phyloP scores from a whole-genome alignment of 306 rosid species.

The Rosa rugosa region DNA sequence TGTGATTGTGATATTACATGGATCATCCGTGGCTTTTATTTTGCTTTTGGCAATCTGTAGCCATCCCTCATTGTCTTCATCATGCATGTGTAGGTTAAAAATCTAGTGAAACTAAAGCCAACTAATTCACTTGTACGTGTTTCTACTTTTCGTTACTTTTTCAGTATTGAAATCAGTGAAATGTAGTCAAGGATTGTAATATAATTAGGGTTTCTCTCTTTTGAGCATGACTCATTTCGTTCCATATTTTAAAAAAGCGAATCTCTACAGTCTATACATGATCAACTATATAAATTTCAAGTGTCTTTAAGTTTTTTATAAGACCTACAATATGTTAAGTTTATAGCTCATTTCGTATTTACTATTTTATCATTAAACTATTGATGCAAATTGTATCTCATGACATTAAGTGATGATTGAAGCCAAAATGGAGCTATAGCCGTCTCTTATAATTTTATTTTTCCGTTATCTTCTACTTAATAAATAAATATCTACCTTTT shows the following conservation, averaged over 20 bases:
- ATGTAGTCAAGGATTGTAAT: no score
- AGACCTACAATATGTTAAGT: no score
- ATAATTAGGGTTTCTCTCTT: background rate
- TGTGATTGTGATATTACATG: constrained; percentile 7
- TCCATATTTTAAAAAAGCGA: background rate
- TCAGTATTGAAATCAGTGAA: no score
- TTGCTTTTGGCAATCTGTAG: background rate
- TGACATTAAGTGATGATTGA: no score
- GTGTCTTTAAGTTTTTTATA: no score
- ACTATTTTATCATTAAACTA: background rate
- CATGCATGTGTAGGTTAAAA: background rate
- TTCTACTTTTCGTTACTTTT: no score
- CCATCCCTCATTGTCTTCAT: background rate
- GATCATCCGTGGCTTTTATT: background rate
- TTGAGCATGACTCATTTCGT: background rate
- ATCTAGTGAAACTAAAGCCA: background rate
- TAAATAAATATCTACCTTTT: no score
- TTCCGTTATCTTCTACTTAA: no score
- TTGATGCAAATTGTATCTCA: no score
- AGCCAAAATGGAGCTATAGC: background rate
- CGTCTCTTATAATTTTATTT: no score
- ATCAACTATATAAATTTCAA: background rate
- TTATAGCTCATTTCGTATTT: no score
- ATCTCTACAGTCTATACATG: background rate
- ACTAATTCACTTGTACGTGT: background rate